These are phyloP conservation scores for Aspergillus texensis DNA, from an alignment of 2,329 filamentous ascomycete genomes.

Conservation along the genomic window DNA sequence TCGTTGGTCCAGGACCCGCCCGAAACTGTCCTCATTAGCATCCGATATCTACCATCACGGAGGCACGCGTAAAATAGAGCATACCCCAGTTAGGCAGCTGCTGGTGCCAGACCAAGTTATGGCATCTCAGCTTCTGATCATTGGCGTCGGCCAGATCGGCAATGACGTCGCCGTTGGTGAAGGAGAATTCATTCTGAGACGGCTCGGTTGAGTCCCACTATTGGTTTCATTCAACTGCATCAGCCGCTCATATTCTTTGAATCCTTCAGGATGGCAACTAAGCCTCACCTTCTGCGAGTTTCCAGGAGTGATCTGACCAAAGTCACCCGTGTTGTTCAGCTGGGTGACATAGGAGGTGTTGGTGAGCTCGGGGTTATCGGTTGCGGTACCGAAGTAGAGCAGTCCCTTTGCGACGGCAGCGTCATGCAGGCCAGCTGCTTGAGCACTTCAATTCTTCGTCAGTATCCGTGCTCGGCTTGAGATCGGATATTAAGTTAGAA, in stretches of 20 bases:
- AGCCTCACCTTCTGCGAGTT: constrained; percentile 59
- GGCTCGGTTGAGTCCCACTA: constrained; percentile 67
- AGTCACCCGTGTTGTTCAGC: constrained; percentile 62
- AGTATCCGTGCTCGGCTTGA: not conserved
- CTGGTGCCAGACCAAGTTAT: constrained; percentile 58
- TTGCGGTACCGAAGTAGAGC: constrained; percentile 60
- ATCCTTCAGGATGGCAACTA: not conserved
- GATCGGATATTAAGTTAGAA: not conserved
- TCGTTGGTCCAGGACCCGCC: constrained; percentile 58
- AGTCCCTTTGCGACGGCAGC: constrained; percentile 58
- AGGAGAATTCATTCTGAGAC: constrained; percentile 59
- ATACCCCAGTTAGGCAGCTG: constrained; percentile 59
- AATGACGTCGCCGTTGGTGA: constrained; percentile 57
- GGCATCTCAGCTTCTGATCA: constrained; percentile 61
- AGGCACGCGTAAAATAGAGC: constrained; percentile 45
- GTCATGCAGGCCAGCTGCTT: constrained; percentile 27
- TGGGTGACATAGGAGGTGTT: constrained; percentile 60
- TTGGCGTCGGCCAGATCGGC: constrained; percentile 43
- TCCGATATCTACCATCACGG: not conserved
- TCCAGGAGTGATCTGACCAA: constrained; percentile 66
- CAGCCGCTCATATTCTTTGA: not conserved
- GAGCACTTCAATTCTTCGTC: constrained; percentile 16
- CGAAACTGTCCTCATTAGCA: constrained; percentile 36
- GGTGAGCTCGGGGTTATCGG: constrained; percentile 57
- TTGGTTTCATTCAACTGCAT: not conserved